Conservation (phyloP, 1,284 basidiomycete genomes). For the Takashimella koratensis region DNA sequence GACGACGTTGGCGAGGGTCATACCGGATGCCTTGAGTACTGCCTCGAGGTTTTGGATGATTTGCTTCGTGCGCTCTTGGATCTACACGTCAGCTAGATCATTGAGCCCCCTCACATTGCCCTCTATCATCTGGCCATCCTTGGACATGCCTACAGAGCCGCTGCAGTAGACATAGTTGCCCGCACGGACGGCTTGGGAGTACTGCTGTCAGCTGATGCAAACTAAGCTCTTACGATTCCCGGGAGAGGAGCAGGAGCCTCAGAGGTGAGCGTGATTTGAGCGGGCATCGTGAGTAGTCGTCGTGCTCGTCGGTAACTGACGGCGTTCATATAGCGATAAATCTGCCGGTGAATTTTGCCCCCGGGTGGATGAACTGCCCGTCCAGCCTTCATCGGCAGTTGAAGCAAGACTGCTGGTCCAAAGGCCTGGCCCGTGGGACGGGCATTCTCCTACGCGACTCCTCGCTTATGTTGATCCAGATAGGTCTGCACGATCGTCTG, state of each 20-base stretch:
- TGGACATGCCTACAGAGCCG: conserved; percentile 41
- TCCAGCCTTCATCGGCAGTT: too few relatives aligned
- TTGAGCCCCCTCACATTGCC: conserved; percentile 42
- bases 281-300: conserved; percentile 32
- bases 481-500: too few relatives aligned
- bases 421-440: too few relatives aligned
- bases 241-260: conserved; percentile 40
- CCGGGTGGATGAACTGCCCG: too few relatives aligned
- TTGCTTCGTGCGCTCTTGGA: too few relatives aligned
- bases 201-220: conserved; percentile 16
- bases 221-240: conserved; percentile 27
- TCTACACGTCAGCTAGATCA: too few relatives aligned
- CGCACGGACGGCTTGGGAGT: conserved; percentile 43
- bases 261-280: conserved; percentile 31
- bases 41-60: conserved; percentile 41
- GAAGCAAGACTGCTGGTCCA: too few relatives aligned
- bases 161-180: conserved; percentile 40
- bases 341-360: too few relatives aligned
- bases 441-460: too few relatives aligned
- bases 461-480: too few relatives aligned
- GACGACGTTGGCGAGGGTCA: conserved; percentile 35
- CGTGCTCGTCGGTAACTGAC: too few relatives aligned
- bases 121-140: conserved; percentile 39
- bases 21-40: conserved; percentile 33
- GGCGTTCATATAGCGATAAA: too few relatives aligned